Evolutionary conservation across 2,329 filamentous ascomycete species (phyloP).

Genomic region (Pyricularia sp.): DNA sequence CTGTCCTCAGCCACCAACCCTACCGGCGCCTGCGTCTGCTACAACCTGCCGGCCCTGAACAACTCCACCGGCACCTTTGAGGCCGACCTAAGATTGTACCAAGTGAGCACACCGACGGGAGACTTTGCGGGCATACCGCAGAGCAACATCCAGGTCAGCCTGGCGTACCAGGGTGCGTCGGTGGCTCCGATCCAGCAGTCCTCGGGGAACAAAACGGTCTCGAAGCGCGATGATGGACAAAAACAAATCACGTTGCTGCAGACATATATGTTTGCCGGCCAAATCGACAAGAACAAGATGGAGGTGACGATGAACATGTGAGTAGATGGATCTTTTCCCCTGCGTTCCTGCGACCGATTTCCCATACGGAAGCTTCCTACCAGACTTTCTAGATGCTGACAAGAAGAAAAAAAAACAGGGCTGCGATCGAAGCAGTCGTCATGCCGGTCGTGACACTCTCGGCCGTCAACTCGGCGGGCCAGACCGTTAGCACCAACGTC

Average conservation of each 20-base stretch:
- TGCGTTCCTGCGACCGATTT: not conserved
- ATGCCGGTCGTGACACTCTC: constrained; percentile 56
- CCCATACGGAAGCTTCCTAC: not conserved
- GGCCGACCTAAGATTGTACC: constrained; percentile 64
- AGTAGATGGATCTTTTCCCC: constrained; percentile 18
- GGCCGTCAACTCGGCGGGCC: constrained; percentile 37
- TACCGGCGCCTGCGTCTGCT: constrained; percentile 67
- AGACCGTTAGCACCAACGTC: constrained; percentile 47
- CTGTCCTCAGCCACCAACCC: constrained; percentile 54
- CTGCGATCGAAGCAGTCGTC: constrained; percentile 47
- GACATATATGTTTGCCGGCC: constrained; percentile 54
- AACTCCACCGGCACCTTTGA: constrained; percentile 56
- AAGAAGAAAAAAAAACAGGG: constrained; percentile 22
- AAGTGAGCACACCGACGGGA: constrained; percentile 46
- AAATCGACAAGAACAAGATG: constrained; percentile 48
- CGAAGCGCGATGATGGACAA: constrained; percentile 9
- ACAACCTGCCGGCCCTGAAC: constrained; percentile 64
- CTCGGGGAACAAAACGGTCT: constrained; percentile 10
- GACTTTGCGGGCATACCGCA: constrained; percentile 37
- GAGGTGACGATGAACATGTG: constrained; percentile 45
- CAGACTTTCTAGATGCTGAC: not conserved
- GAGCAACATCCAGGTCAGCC: constrained; percentile 38
- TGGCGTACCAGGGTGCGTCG: constrained; percentile 41
- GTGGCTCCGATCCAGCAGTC: constrained; percentile 28
- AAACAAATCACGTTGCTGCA: constrained; percentile 35